A percentile compares a stretch with the other conserved stretches of the same genome.
phyloP scores from a whole-genome alignment of 495 filamentous ascomycete genomes.

The Evernia prunastri region DNA sequence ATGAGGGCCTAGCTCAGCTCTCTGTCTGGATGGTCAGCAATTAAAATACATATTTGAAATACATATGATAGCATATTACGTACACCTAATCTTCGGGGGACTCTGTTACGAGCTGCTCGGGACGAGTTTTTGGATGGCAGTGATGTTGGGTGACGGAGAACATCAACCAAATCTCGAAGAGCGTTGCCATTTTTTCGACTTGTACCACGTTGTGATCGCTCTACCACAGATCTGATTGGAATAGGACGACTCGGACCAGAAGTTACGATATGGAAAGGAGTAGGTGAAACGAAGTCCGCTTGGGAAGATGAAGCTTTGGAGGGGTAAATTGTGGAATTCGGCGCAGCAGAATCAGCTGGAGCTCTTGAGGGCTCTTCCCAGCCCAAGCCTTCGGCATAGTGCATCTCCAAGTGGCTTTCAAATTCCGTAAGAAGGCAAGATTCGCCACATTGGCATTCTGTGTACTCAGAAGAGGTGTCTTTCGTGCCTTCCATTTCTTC shows the following conservation, averaged over 20 bases:
- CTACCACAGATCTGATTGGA: background rate
- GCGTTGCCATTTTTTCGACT: constrained; percentile 11
- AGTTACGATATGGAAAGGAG: constrained; percentile 8
- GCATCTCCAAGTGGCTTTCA: constrained; percentile 67
- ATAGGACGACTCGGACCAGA: constrained; percentile 4
- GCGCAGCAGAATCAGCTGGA: constrained; percentile 7
- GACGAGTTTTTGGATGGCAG: constrained; percentile 21
- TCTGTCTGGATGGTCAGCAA: constrained; percentile 40
- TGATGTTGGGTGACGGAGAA: constrained; percentile 3
- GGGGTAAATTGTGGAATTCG: background rate
- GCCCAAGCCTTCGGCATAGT: constrained; percentile 49
- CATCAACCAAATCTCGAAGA: constrained; percentile 15
- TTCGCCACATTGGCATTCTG: constrained; percentile 76
- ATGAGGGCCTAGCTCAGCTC: constrained; percentile 72
- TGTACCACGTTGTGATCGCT: background rate
- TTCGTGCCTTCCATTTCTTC: constrained; percentile 18
- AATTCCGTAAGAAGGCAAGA: constrained; percentile 53
- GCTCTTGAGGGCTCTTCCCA: constrained; percentile 37
- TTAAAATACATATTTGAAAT: constrained; percentile 10
- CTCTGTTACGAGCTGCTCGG: constrained; percentile 3
- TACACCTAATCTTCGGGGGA: constrained; percentile 40
- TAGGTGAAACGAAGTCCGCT: constrained; percentile 6
- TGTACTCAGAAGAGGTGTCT: constrained; percentile 38
- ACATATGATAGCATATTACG: constrained; percentile 9
- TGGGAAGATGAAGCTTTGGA: constrained; percentile 7